A percentile compares a stretch with the other conserved stretches of the same genome.
These are phyloP conservation scores for Hymenoscyphus salicellus DNA, from an alignment of 2,329 filamentous ascomycete species.

Conservation along the genomic window DNA sequence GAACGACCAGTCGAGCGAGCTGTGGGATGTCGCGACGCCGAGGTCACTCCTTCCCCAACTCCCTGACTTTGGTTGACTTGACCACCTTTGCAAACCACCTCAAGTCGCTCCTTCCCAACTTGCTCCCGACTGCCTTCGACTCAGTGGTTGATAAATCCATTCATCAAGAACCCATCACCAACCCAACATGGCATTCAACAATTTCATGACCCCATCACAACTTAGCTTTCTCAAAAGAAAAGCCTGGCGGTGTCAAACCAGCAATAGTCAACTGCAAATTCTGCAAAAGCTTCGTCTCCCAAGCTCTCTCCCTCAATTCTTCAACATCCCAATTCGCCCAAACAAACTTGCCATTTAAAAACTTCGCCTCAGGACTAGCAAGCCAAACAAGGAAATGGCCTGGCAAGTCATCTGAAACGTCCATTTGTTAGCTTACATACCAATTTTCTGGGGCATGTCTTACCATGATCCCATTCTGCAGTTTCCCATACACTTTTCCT, in stretches of 20 bases:
- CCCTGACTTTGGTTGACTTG: too few species aligned
- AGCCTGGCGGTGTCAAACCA: neutral
- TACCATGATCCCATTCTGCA: neutral
- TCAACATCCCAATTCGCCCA: slow-evolving; percentile 52
- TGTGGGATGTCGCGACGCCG: too few species aligned
- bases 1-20: too few species aligned
- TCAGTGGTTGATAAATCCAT: neutral
- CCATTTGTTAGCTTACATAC: neutral
- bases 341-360: slow-evolving; percentile 45
- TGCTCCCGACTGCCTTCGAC: too few species aligned
- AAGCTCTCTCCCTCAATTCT: slow-evolving; percentile 42
- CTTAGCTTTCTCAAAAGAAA: neutral
- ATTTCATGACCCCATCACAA: neutral
- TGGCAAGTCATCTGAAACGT: slow-evolving; percentile 17
- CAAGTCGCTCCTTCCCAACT: too few species aligned
- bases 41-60: too few species aligned
- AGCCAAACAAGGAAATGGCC: slow-evolving; percentile 25
- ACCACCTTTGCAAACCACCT: too few species aligned
- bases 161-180: neutral
- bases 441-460: too few species aligned
- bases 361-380: slow-evolving; percentile 41
- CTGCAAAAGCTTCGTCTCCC: slow-evolving; percentile 7
- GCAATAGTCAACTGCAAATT: slow-evolving; percentile 1
- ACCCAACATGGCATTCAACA: neutral
- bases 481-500: neutral